Base-by-base conservation (phyloP, 2,329 filamentous ascomycete species). In the Aspergillus neotritici region DNA sequence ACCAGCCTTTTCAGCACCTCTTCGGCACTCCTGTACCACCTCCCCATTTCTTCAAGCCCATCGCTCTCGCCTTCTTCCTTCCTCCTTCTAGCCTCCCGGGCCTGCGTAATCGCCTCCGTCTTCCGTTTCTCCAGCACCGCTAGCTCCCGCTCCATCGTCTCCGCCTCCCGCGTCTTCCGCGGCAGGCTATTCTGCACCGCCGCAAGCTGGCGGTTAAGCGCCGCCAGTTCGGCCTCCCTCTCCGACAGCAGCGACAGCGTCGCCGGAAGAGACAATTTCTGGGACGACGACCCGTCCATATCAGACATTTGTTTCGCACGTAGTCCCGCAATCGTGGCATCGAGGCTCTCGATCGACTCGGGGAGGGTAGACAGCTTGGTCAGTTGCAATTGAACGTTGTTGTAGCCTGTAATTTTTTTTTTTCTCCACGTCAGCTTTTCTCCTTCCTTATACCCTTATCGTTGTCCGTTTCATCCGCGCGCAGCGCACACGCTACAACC, bases 301-400 rank as follows among this genome's bases (percentile, higher is more conserved):
- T 78, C 40, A 79, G 84, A 44, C 80, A 72, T 58, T 78, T 79
- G 45, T 74, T 75, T 48, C 84, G 68, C 60, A 47, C 67, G 70
- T 16, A 82, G 61, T 13, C 59, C 58, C 31, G 68, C 64, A 51
- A 81, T 75, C 2, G 66, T 73, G 3, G 64, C 61, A 51, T 78
- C 71, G 4, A 82, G 63, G 16, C 71, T 67, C 34, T 70, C 65
- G 34, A 82, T 78, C 9, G 76, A 70, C 6, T 62, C 52, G 0
- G 78, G 78, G 1, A 82, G 65, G 2, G 67, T 64, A 14, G 70
- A 69, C 2, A 81, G 65, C 43, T 75, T 70, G 3, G 69, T 65
- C 28, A 69, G 74, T 48, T 77, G 76, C 7, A 78, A 52, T 44
- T 76, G 69, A 16, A 81, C 60, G 7, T 71, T 69, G 47, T 79